These are phyloP conservation scores for Nemania bipapillata DNA, from an alignment of 2,329 filamentous ascomycete species.

Conservation along the genomic window DNA sequence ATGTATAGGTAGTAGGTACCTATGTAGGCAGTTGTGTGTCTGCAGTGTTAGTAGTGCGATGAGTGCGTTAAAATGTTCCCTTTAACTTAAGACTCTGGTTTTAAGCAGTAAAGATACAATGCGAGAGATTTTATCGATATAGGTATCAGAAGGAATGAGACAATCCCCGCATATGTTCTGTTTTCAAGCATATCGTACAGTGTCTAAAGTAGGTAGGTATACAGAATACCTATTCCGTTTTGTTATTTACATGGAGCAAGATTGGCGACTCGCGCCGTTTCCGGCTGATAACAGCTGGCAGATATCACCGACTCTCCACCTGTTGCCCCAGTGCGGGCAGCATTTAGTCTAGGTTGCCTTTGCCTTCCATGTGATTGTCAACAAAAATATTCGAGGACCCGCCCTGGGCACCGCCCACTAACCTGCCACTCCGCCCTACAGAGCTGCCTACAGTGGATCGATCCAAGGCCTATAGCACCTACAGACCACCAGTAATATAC, in stretches of 20 bases:
- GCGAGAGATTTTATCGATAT: too few relatives aligned
- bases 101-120: too few relatives aligned
- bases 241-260: not conserved
- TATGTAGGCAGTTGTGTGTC: not conserved
- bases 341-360: conserved; percentile 3
- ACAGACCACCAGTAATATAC: not conserved
- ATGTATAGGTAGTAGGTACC: not conserved
- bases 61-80: not conserved
- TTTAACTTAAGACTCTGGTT: too few relatives aligned
- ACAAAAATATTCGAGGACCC: conserved; percentile 47
- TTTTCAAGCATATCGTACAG: too few relatives aligned
- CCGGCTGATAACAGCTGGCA: conserved; percentile 21
- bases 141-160: too few relatives aligned
- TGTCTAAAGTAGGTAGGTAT: not conserved
- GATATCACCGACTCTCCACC: not conserved
- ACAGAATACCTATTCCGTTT: not conserved
- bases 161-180: too few relatives aligned
- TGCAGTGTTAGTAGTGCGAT: not conserved
- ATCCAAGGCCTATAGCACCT: not conserved
- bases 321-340: conserved; percentile 20
- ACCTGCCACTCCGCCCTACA: not conserved
- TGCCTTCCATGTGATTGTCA: conserved; percentile 48
- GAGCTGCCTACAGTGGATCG: not conserved
- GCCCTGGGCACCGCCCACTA: conserved; percentile 27
- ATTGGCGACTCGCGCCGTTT: conserved; percentile 1